A percentile compares a stretch with the other conserved stretches of the same genome.
These are phyloP conservation scores for Erodium trifolium DNA, from an alignment of 441 rosid species.

Conservation along the genomic window DNA sequence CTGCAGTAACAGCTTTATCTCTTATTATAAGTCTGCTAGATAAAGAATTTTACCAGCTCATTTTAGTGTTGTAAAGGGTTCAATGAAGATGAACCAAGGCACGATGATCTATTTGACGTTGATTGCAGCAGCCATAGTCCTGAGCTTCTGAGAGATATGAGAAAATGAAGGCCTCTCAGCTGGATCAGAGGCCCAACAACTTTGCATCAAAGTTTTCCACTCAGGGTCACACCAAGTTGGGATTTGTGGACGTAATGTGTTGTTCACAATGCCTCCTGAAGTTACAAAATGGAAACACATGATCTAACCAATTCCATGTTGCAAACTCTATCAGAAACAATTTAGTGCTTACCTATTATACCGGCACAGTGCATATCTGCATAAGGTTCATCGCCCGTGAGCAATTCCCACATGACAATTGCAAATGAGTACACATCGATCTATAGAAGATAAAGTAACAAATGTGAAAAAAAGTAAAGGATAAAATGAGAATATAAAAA, in stretches of 20 bases:
- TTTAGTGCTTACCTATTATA: slow-evolving; percentile 60
- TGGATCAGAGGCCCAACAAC: slow-evolving; percentile 82
- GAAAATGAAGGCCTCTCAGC: slow-evolving; percentile 65
- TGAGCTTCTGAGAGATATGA: not conserved
- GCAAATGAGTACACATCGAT: slow-evolving; percentile 98
- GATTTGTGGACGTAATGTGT: slow-evolving; percentile 81
- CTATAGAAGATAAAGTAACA: slow-evolving; percentile 29
- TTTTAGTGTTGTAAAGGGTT: too few relatives aligned
- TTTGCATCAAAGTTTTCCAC: slow-evolving; percentile 88
- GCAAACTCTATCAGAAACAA: not conserved
- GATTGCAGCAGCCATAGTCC: slow-evolving; percentile 6
- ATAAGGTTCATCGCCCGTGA: slow-evolving; percentile 38
- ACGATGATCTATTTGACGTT: not conserved
- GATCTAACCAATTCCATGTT: too few relatives aligned
- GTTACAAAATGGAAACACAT: not conserved
- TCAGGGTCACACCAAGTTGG: slow-evolving; percentile 99
- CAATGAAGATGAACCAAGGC: too few relatives aligned
- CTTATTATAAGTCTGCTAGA: too few relatives aligned
- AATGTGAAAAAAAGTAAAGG: slow-evolving; percentile 2
- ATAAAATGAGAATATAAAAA: too few relatives aligned
- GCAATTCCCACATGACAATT: slow-evolving; percentile 97
- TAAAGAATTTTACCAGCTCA: too few relatives aligned
- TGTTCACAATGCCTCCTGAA: slow-evolving; percentile 93
- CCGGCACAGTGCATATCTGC: slow-evolving; percentile 73
- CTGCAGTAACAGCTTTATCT: too few relatives aligned